Percentiles rank a stretch among this genome's conserved stretches.
These are phyloP conservation scores for Epichloe sylvatica DNA, from an alignment of 2,329 filamentous ascomycete genomes.

Conservation along the genomic window DNA sequence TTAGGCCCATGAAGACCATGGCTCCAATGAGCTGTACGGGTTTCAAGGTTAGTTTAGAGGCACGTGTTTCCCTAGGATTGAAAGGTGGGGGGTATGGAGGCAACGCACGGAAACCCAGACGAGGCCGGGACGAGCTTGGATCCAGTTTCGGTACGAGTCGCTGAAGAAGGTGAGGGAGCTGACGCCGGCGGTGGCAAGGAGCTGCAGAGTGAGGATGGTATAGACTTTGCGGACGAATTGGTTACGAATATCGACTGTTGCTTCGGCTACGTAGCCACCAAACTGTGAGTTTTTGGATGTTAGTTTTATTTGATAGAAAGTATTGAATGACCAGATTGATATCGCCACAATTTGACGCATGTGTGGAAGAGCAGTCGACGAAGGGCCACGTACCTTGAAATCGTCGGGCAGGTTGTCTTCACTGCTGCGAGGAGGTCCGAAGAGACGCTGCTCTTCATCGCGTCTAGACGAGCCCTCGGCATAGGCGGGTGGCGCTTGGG, in stretches of 20 bases:
- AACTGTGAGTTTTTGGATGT: slow-evolving; percentile 40
- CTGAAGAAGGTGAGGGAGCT: slow-evolving; percentile 80
- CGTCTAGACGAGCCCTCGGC: slow-evolving; percentile 38
- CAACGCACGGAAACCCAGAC: slow-evolving; percentile 64
- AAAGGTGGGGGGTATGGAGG: not conserved
- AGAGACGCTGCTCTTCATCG: slow-evolving; percentile 43
- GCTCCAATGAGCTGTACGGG: slow-evolving; percentile 53
- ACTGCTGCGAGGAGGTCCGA: slow-evolving; percentile 58
- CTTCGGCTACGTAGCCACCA: slow-evolving; percentile 83
- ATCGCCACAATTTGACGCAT: not conserved
- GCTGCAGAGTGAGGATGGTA: slow-evolving; percentile 89
- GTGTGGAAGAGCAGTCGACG: not conserved
- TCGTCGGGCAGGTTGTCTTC: slow-evolving; percentile 91
- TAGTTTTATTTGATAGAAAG: not conserved
- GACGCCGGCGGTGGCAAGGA: slow-evolving; percentile 69
- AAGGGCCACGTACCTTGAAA: slow-evolving; percentile 56
- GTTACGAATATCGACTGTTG: slow-evolving; percentile 89
- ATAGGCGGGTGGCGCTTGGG: slow-evolving; percentile 76
- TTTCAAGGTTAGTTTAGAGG: not conserved
- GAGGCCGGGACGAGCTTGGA: slow-evolving; percentile 69
- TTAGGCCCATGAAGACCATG: slow-evolving; percentile 71
- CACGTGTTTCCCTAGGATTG: not conserved
- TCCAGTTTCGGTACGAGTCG: slow-evolving; percentile 65
- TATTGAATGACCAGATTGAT: not conserved
- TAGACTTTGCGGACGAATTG: slow-evolving; percentile 97